phyloP scores from a whole-genome alignment of 116 monocot genomes.

The Posidonia oceanica region DNA sequence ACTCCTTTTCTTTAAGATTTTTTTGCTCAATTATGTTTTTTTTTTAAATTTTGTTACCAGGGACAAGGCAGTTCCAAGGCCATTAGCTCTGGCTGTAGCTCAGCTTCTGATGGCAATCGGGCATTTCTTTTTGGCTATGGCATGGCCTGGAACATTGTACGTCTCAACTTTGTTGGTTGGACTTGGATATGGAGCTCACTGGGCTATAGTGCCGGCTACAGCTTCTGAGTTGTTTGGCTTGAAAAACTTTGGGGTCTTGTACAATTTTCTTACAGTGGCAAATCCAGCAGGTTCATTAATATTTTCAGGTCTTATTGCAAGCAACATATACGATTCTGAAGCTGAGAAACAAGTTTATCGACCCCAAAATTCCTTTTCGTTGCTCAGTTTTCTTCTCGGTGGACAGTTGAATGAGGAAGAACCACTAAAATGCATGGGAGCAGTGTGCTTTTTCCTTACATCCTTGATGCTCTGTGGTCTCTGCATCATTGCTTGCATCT shows the following conservation, averaged over 20 bases:
- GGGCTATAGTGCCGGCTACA: conserved; percentile 93
- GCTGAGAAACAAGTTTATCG: conserved; percentile 47
- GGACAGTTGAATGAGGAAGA: conserved; percentile 11
- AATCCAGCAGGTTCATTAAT: conserved; percentile 68
- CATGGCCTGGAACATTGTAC: conserved; percentile 82
- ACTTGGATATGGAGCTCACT: conserved; percentile 92
- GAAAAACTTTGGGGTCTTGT: conserved; percentile 63
- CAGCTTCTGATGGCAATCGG: conserved; percentile 74
- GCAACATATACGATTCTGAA: conserved; percentile 58
- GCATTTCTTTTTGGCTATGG: conserved; percentile 83
- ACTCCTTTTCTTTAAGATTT: neutral
- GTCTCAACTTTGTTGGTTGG: conserved; percentile 67
- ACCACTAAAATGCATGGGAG: conserved; percentile 40
- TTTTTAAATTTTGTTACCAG: conserved; percentile 19
- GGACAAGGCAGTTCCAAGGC: conserved; percentile 73
- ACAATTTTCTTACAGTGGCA: conserved; percentile 77
- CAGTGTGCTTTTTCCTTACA: conserved; percentile 60
- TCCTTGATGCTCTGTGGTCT: conserved; percentile 52
- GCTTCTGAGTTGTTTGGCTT: conserved; percentile 78
- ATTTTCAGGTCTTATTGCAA: conserved; percentile 71
- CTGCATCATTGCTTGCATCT: conserved; percentile 41
- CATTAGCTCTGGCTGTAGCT: conserved; percentile 55
- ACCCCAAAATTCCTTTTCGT: conserved; percentile 7
- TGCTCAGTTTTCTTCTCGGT: conserved; percentile 11
- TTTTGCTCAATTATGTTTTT: neutral